Conservation (phyloP, 192 early-diverging fungal genomes). For the Spizellomyces sp. region DNA sequence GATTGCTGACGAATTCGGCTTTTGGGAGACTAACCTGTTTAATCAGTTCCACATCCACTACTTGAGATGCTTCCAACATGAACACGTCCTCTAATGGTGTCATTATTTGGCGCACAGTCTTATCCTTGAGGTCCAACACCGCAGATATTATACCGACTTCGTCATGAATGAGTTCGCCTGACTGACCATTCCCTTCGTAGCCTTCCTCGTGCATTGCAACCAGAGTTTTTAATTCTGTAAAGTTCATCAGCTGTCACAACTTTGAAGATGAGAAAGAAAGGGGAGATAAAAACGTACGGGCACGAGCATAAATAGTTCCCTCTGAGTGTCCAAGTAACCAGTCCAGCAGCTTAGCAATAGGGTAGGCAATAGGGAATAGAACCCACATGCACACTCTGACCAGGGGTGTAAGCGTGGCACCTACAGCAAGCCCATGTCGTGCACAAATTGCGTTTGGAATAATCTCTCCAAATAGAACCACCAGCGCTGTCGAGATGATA, state of each 20-base stretch:
- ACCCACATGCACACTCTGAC: conserved; percentile 63
- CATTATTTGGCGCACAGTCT: conserved; percentile 54
- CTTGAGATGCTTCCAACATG: conserved; percentile 38
- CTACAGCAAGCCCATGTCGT: conserved; percentile 84
- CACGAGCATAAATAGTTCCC: conserved; percentile 76
- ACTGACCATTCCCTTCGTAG: conserved; percentile 26
- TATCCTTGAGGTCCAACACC: conserved; percentile 52
- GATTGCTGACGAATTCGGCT: background rate
- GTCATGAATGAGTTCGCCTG: conserved; percentile 44
- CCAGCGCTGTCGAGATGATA: conserved; percentile 81
- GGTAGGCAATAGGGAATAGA: conserved; percentile 70
- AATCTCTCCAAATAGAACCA: conserved; percentile 92
- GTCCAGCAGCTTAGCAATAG: conserved; percentile 86
- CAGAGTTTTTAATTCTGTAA: conserved; percentile 49
- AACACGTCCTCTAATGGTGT: conserved; percentile 52
- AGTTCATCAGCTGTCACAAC: conserved; percentile 7
- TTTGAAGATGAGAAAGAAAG: background rate
- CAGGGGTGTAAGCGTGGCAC: conserved; percentile 82
- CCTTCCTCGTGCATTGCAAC: conserved; percentile 52
- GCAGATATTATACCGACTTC: conserved; percentile 55
- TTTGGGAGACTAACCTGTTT: conserved; percentile 6
- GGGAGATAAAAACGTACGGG: conserved; percentile 8
- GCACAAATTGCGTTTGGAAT: conserved; percentile 92
- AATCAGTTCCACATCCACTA: conserved; percentile 22
- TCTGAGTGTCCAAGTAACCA: conserved; percentile 79